These are phyloP conservation scores for Erysiphe pulchra DNA, from an alignment of 2,329 filamentous ascomycete species.

Conservation along the genomic window DNA sequence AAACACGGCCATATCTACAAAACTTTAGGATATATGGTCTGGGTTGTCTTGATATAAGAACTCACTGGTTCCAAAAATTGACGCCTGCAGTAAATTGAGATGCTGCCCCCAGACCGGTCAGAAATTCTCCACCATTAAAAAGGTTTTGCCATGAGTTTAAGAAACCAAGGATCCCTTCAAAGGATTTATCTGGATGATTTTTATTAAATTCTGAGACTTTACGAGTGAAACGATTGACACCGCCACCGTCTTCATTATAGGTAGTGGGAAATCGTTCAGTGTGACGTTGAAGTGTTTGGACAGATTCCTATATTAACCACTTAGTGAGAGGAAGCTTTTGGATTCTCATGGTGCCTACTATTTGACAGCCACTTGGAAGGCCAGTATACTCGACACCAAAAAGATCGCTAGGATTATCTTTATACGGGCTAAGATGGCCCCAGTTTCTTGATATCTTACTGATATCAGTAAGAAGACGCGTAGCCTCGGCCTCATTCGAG, in stretches of 20 bases:
- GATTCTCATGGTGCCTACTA: constrained; percentile 11
- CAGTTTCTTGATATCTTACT: constrained; percentile 14
- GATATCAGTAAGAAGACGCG: constrained; percentile 9
- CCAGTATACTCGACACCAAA: constrained; percentile 23
- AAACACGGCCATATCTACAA: constrained; percentile 21
- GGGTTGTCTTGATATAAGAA: not conserved
- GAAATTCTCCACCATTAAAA: constrained; percentile 15
- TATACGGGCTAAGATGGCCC: constrained; percentile 22
- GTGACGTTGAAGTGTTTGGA: constrained; percentile 27
- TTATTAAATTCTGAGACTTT: constrained; percentile 22
- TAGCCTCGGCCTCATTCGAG: not conserved
- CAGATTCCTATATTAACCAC: constrained; percentile 9
- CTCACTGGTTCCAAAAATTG: constrained; percentile 21
- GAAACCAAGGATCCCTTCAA: constrained; percentile 23
- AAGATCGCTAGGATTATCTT: constrained; percentile 18
- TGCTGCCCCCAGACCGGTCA: constrained; percentile 23
- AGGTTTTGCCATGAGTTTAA: constrained; percentile 26
- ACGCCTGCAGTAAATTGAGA: constrained; percentile 24
- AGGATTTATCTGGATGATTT: constrained; percentile 11
- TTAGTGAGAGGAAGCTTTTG: not conserved
- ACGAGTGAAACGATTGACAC: too few species aligned
- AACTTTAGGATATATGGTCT: not conserved
- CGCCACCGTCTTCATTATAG: too few species aligned
- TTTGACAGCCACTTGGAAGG: constrained; percentile 26
- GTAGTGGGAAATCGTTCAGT: constrained; percentile 24